Evolutionary conservation across 257 asterid genomes (phyloP).

Genomic region (Solanum megistacrolobum): DNA sequence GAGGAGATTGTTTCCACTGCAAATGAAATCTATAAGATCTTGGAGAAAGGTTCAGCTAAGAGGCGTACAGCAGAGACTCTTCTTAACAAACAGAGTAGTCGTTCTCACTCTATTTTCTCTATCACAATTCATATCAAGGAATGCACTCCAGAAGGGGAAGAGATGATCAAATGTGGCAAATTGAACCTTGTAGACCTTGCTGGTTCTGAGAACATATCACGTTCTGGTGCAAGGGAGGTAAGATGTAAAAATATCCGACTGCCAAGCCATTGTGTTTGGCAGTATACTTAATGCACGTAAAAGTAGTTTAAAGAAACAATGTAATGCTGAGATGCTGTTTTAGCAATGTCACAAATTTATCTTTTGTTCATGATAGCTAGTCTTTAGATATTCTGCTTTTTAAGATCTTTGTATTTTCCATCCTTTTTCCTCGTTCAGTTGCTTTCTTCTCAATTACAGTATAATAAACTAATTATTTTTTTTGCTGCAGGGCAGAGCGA

Average conservation of each 20-base stretch:
- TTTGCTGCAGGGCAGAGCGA: constrained; percentile 82
- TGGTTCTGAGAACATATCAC: constrained; percentile 95
- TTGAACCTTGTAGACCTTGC: constrained; percentile 96
- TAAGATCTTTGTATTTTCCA: not conserved
- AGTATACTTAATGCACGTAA: not conserved
- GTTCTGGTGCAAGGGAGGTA: constrained; percentile 99
- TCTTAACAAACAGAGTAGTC: constrained; percentile 99
- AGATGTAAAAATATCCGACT: constrained; percentile 4
- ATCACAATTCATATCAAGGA: constrained; percentile 97
- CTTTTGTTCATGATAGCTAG: not conserved
- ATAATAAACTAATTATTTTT: not conserved
- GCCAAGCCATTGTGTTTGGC: not conserved
- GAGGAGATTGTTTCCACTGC: constrained; percentile 95
- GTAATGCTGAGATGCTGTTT: not conserved
- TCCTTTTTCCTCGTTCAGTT: not conserved
- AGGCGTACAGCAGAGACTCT: constrained; percentile 98
- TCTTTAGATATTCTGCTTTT: not conserved
- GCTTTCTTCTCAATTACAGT: not conserved
- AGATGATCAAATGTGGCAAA: constrained; percentile 96
- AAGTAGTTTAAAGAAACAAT: not conserved
- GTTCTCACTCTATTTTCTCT: constrained; percentile 93
- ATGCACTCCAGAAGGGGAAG: constrained; percentile 97
- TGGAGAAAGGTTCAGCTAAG: constrained; percentile 97
- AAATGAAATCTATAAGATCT: constrained; percentile 79
- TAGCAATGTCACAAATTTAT: not conserved